Conservation (phyloP, 2,329 filamentous ascomycete genomes). For the Cladophialophora psammophila region DNA sequence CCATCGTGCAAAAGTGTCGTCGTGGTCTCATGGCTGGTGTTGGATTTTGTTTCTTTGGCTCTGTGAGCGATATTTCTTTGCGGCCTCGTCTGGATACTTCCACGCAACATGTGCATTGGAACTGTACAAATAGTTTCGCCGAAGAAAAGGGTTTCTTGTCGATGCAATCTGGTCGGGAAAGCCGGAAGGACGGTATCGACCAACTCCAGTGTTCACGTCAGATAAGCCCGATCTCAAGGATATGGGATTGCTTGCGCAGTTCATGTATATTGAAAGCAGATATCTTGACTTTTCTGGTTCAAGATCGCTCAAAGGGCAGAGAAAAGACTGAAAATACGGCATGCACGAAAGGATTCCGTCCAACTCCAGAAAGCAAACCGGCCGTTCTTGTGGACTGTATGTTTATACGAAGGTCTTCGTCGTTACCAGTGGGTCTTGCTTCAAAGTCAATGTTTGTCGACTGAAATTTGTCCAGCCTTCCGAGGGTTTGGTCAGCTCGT, state of each 20-base stretch:
- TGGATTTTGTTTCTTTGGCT: background rate
- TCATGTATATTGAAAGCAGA: slow-evolving; percentile 3
- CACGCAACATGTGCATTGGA: background rate
- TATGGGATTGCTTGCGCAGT: slow-evolving; percentile 10
- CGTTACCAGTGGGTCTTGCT: slow-evolving; percentile 25
- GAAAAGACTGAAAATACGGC: background rate
- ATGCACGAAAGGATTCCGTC: background rate
- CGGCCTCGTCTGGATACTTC: background rate
- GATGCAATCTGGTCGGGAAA: background rate
- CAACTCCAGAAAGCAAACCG: background rate
- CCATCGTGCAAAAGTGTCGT: background rate
- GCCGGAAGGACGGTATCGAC: background rate
- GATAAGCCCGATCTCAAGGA: background rate
- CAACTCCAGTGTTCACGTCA: background rate
- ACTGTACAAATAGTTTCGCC: background rate
- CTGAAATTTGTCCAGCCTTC: slow-evolving; percentile 33
- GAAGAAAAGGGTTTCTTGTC: background rate
- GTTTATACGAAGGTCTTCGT: slow-evolving; percentile 35
- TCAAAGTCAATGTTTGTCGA: slow-evolving; percentile 24
- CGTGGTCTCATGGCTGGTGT: background rate
- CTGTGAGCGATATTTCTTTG: background rate
- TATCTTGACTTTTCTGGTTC: background rate
- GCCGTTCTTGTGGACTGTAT: background rate
- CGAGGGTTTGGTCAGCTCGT: slow-evolving; percentile 33
- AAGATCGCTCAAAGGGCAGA: background rate